Evolutionary conservation across 1,284 basidiomycete species (phyloP).

Genomic region (Ceratobasidium sp.): DNA sequence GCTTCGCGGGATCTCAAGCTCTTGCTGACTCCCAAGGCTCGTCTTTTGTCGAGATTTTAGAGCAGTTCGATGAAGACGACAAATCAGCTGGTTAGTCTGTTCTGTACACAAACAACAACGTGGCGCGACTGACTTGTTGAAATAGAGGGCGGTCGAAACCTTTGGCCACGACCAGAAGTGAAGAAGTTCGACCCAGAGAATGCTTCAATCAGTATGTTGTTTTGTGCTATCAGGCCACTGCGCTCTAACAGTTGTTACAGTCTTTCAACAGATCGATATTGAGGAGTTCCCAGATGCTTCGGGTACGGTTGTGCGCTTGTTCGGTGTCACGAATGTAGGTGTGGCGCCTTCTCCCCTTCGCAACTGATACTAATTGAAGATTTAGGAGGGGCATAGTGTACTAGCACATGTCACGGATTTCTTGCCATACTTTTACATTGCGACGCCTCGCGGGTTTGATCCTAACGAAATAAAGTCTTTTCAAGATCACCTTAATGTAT

Average conservation of each 20-base stretch:
- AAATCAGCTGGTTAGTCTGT: slow-evolving; percentile 58
- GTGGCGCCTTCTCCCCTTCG: neutral
- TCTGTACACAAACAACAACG: neutral
- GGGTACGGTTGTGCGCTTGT: slow-evolving; percentile 76
- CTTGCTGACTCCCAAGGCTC: slow-evolving; percentile 43
- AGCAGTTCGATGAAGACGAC: slow-evolving; percentile 77
- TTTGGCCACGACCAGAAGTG: slow-evolving; percentile 79
- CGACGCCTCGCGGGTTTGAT: slow-evolving; percentile 83
- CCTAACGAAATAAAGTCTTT: slow-evolving; percentile 74
- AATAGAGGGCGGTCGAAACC: slow-evolving; percentile 77
- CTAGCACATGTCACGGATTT: slow-evolving; percentile 84
- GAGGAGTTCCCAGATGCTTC: slow-evolving; percentile 66
- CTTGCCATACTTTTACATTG: slow-evolving; percentile 90
- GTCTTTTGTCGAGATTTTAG: slow-evolving; percentile 82
- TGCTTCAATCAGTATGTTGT: slow-evolving; percentile 68
- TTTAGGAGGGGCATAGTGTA: slow-evolving; percentile 85
- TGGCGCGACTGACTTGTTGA: slow-evolving; percentile 53
- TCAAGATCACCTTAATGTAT: slow-evolving; percentile 78
- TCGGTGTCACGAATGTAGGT: slow-evolving; percentile 84
- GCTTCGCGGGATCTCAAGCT: slow-evolving; percentile 19
- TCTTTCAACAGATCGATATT: slow-evolving; percentile 95
- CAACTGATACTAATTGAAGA: slow-evolving; percentile 40
- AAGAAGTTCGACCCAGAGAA: slow-evolving; percentile 65
- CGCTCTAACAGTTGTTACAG: slow-evolving; percentile 54
- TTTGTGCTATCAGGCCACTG: neutral